These are phyloP conservation scores for Hemerocallis citrina DNA, from an alignment of 106 monocot genomes.

Conservation along the genomic window DNA sequence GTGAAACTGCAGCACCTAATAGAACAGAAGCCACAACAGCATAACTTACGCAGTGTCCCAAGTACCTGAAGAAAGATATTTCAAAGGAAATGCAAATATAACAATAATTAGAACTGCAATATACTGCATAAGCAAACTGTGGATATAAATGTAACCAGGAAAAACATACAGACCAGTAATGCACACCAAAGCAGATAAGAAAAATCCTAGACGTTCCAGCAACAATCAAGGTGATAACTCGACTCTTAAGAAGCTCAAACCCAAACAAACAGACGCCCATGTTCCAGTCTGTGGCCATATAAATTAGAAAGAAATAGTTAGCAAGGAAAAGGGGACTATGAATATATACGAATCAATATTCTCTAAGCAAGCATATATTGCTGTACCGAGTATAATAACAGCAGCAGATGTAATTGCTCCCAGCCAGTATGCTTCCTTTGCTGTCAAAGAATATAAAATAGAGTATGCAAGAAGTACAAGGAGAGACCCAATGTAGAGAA, in stretches of 20 bases:
- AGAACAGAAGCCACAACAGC: slow-evolving; percentile 91
- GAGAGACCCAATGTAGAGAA: slow-evolving; percentile 79
- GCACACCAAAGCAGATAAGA: slow-evolving; percentile 97
- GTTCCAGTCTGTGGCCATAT: slow-evolving; percentile 72
- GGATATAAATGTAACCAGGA: neutral
- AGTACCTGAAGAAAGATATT: slow-evolving; percentile 49
- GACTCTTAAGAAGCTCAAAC: slow-evolving; percentile 79
- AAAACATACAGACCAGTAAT: slow-evolving; percentile 81
- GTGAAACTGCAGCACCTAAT: slow-evolving; percentile 72
- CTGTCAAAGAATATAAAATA: slow-evolving; percentile 80
- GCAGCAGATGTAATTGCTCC: slow-evolving; percentile 84
- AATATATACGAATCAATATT: no score
- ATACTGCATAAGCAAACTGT: neutral
- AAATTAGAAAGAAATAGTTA: slow-evolving; percentile 8
- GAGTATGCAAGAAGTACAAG: slow-evolving; percentile 74
- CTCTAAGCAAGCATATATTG: neutral
- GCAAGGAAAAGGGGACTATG: no score
- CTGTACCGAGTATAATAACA: slow-evolving; percentile 73
- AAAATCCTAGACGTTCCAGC: slow-evolving; percentile 84
- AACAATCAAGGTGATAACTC: slow-evolving; percentile 65
- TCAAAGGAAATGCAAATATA: neutral
- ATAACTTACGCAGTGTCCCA: slow-evolving; percentile 97
- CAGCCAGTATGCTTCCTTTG: slow-evolving; percentile 85
- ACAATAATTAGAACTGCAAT: neutral
- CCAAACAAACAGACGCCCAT: slow-evolving; percentile 82